Conservation (phyloP, 2,329 filamentous ascomycete species). For the Colletotrichum nymphaeae region DNA sequence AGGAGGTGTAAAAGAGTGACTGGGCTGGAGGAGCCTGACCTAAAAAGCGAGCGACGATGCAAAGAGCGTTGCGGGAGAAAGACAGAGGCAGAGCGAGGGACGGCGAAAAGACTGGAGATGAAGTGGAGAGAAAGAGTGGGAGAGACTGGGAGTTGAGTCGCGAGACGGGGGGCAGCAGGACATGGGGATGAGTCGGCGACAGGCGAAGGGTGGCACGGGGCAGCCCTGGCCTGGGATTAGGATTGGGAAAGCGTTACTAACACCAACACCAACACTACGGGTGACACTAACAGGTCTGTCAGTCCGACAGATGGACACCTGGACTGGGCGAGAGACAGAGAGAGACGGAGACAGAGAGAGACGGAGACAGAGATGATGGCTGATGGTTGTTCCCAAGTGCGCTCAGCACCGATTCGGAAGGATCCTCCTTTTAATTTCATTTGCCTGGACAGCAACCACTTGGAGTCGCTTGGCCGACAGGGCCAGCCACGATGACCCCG, state of each 20-base stretch:
- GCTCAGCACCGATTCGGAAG: slow-evolving; percentile 29
- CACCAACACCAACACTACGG: background rate
- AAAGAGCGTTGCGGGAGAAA: slow-evolving; percentile 20
- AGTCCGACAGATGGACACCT: background rate
- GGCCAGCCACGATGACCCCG: slow-evolving; percentile 24
- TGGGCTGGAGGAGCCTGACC: slow-evolving; percentile 28
- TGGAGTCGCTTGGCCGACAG: slow-evolving; percentile 11
- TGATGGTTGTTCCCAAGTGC: slow-evolving; percentile 1
- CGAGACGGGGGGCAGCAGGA: slow-evolving; percentile 3
- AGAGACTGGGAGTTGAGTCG: slow-evolving; percentile 15
- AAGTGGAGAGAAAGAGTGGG: slow-evolving; percentile 31
- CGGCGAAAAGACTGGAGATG: slow-evolving; percentile 34
- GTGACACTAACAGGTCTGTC: background rate
- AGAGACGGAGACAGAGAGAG: background rate
- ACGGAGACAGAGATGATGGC: too few species aligned
- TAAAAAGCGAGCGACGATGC: slow-evolving; percentile 32
- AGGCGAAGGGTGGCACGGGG: slow-evolving; percentile 22
- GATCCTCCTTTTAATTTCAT: slow-evolving; percentile 36
- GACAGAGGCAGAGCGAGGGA: slow-evolving; percentile 25
- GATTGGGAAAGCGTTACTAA: background rate
- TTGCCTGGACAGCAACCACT: slow-evolving; percentile 25
- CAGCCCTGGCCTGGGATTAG: background rate
- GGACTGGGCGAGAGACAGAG: background rate
- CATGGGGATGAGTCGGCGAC: background rate
- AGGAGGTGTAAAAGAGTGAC: slow-evolving; percentile 26